Base-by-base conservation (phyloP, 352 stramenopile species). In the Phytopythium cucurbitacearum region DNA sequence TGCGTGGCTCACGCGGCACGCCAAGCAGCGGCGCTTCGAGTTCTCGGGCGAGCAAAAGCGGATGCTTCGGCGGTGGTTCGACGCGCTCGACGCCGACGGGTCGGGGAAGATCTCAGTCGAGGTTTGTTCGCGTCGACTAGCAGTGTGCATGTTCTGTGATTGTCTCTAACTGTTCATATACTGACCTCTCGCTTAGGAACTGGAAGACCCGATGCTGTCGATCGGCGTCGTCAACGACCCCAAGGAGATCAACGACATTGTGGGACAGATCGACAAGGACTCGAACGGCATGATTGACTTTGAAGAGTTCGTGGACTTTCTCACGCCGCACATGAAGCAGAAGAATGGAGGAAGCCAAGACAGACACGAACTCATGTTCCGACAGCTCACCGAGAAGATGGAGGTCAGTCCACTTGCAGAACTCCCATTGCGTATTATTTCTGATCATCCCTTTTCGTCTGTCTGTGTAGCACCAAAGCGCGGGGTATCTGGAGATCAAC, bases 11-110 rank as follows among this genome's bases (percentile, higher is more conserved):
- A 73, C 71, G 8, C 85, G 85, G 36, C 73, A 76, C 53, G 76
- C 76, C 54, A 89, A 88, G 57, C 63, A 71, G 43, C 63, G 66
- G 12, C 58, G 60, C 6, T 87, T 86, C 45, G 76, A 85, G 65
- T 91, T 89, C 55, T 84, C 78, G 1, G 73, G 65, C 1, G 66
- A 79, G 39, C 78, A 91, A 46, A 91, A 89, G 59, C 66, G 69
- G 38, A 91, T 89, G 76, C 65, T 91, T 13, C 69, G 67, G 10
- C 78, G 87, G 50, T 91, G 81, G 81, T 91, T 91, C 56, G 67
- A 91, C 28, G 72, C 74, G 5, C 56, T 91, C 15, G 81, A 91
- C 54, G 57, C 74, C 2, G 78, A 91, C 48, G 64, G 71, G 0
- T 89, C 76, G 0, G 81, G 81, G 7, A 89, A 84, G 62, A 87